phyloP scores from a whole-genome alignment of 23 red algal species.

The Chondrus crispus region DNA sequence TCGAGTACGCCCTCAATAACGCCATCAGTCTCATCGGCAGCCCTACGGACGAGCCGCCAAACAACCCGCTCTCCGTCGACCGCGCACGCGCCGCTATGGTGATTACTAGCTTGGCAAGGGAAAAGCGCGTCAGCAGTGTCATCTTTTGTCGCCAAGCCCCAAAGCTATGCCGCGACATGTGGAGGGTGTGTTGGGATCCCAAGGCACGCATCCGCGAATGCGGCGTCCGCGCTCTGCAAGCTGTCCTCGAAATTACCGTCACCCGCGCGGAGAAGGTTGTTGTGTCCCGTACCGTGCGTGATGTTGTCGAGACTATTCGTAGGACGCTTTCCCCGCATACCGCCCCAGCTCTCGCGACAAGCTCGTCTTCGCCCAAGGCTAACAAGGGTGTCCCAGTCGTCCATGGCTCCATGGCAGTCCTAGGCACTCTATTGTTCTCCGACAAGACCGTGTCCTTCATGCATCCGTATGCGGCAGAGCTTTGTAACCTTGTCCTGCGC shows the following conservation, averaged over 20 bases:
- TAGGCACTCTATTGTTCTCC: conserved; percentile 45
- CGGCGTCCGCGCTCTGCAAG: conserved; percentile 47
- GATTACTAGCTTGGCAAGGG: conserved; percentile 18
- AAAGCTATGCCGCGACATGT: conserved; percentile 20
- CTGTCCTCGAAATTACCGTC: conserved; percentile 14
- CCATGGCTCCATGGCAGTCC: conserved; percentile 67
- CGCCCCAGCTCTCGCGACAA: neutral
- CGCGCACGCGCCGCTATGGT: conserved; percentile 50
- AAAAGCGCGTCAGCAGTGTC: conserved; percentile 1
- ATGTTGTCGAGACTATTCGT: conserved; percentile 25
- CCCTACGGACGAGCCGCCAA: conserved; percentile 3
- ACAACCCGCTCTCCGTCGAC: conserved; percentile 3
- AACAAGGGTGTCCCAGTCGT: conserved; percentile 3
- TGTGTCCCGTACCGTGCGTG: conserved; percentile 15
- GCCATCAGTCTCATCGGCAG: conserved; percentile 34
- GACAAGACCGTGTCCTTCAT: conserved; percentile 28
- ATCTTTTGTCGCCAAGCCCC: conserved; percentile 18
- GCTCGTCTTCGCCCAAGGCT: neutral
- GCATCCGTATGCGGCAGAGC: neutral
- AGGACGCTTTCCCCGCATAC: neutral
- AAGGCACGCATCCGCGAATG: conserved; percentile 19
- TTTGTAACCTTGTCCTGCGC: conserved; percentile 50
- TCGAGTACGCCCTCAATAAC: conserved; percentile 24
- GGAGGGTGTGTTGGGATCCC: conserved; percentile 28
- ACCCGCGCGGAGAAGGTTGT: neutral